phyloP scores from a whole-genome alignment of 495 filamentous ascomycete species.

The Penicillium paradoxum region DNA sequence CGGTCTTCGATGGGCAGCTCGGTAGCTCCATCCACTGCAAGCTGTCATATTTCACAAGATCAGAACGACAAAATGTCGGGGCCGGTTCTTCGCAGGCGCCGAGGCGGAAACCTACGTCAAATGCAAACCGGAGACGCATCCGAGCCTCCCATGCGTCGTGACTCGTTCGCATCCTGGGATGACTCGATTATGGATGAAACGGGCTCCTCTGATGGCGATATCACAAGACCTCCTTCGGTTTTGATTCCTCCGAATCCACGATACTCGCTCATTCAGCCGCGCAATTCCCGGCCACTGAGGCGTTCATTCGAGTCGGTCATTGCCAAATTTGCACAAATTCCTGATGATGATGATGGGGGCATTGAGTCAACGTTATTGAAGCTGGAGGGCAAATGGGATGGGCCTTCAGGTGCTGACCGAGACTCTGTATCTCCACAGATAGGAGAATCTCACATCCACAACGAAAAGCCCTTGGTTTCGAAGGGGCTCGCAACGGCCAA shows the following conservation, averaged over 20 bases:
- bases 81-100: constrained; percentile 71
- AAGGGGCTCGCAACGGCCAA: not conserved
- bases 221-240: constrained; percentile 29
- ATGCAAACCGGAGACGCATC: constrained; percentile 69
- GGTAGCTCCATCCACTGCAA: constrained; percentile 47
- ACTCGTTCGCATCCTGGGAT: constrained; percentile 65
- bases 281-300: constrained; percentile 70
- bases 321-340: constrained; percentile 79
- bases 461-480: not conserved
- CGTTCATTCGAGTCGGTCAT: constrained; percentile 90
- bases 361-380: constrained; percentile 89
- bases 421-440: not conserved
- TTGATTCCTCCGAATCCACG: constrained; percentile 40
- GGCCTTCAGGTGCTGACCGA: constrained; percentile 2
- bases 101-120: constrained; percentile 83
- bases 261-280: constrained; percentile 65
- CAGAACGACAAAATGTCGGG: constrained; percentile 33
- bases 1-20: constrained; percentile 58
- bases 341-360: constrained; percentile 90
- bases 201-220: constrained; percentile 17
- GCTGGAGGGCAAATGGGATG: constrained; percentile 75
- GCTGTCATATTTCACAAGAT: constrained; percentile 32
- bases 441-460: not conserved
- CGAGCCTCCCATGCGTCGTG: constrained; percentile 55
- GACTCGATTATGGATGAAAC: constrained; percentile 54